Evolutionary conservation across 1,284 basidiomycete species (phyloP), one percentile per base, ranked within the genome.

Genomic region (Melampsora americana): DNA sequence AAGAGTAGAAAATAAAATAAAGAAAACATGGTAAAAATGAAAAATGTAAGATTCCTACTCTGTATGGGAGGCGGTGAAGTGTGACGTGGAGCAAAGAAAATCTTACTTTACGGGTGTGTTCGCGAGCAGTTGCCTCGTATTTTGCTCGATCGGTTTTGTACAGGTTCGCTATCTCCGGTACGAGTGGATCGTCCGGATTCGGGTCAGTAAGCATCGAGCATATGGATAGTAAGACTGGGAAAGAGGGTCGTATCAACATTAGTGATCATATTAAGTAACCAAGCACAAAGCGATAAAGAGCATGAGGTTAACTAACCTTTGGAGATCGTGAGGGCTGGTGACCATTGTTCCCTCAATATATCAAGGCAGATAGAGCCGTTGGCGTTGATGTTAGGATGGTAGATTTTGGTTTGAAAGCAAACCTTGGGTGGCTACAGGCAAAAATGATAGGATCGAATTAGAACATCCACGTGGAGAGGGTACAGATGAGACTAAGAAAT

Each of bases 341-440:
- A 94, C 94, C 94, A 97, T 84, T 96, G 80, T 71, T 81, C 80
- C 85, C 93, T 89, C 83, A 97, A 86, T 83, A 97, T 97, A 84
- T 97, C 96, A 81, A 99, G 87, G 85, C 96, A 99, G 85, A 99
- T 99, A 80, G 93, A 95, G 66, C 96, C 96, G 82, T 96, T 95
- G 79, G 91, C 90, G 84, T 96, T 96, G 91, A 96, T 95, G 87
- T 95, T 95, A 66, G 92, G 92, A 84, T 95, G 93, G 81, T 85
- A 85, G 83, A 87, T 87, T 83, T 88, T 97, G 83, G 95, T 99
- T 81, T 92, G 94, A 86, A 99, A 99, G 85, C 91, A 92, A 84
- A 99, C 93, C 88, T 98, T 98, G 84, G 96, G 96, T 56, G 96
- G 95, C 87, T 76, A 48, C 16, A 30, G 65, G 65, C 5, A 42